A percentile compares a stretch with the other conserved stretches of the same genome.
Conservation (phyloP, 179 eudicot genomes). For the Beta macrorhiza region DNA sequence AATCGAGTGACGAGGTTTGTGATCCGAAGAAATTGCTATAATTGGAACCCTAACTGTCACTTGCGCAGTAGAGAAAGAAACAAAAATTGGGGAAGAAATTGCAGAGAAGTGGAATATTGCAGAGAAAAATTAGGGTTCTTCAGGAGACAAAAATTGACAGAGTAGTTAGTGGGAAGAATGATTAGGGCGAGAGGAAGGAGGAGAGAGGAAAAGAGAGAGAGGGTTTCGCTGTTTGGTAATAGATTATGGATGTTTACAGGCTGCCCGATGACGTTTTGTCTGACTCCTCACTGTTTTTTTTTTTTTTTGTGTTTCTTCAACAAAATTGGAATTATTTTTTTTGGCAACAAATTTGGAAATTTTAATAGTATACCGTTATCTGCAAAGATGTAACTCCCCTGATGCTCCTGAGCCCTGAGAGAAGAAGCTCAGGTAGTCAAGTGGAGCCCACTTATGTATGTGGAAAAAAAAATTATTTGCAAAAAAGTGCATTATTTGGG, state of each 20-base stretch:
- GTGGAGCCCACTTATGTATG: no score
- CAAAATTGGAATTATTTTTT: no score
- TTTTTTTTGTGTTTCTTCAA: not conserved
- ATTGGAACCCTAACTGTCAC: constrained; percentile 4
- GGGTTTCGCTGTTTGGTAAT: constrained; percentile 12
- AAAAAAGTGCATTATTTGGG: no score
- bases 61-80: not conserved
- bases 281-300: not conserved
- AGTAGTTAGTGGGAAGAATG: constrained; percentile 15
- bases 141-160: constrained; percentile 14
- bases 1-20: not conserved
- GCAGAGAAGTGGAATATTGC: not conserved
- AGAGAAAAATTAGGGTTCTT: constrained; percentile 22
- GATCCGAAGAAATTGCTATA: constrained; percentile 17
- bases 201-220: not conserved
- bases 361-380: no score
- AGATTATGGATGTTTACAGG: constrained; percentile 23
- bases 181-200: constrained; percentile 9
- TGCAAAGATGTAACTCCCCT: no score
- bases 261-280: constrained; percentile 22
- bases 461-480: no score
- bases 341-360: no score
- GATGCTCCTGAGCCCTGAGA: no score
- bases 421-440: no score
- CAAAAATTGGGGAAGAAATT: not conserved